phyloP scores from a whole-genome alignment of 2,329 filamentous ascomycete genomes.

The Ophiostoma sp. region DNA sequence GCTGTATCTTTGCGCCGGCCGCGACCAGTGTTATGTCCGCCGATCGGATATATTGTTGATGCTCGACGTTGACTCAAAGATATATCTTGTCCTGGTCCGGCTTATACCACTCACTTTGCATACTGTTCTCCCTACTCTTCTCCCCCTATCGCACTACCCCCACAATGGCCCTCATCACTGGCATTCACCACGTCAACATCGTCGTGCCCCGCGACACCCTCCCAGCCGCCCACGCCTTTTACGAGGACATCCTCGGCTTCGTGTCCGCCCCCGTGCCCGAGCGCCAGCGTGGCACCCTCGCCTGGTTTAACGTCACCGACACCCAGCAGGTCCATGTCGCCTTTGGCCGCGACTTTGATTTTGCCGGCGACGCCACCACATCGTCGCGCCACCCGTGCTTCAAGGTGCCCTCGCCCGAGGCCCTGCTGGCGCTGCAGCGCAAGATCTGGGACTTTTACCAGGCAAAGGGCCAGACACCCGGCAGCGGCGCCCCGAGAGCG shows the following conservation, averaged over 20 bases:
- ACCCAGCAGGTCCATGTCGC: constrained; percentile 53
- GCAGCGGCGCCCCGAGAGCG: constrained; percentile 45
- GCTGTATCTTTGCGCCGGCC: neutral
- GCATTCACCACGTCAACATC: constrained; percentile 50
- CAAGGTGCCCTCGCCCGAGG: constrained; percentile 43
- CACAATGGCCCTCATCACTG: constrained; percentile 29
- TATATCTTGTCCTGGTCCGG: neutral
- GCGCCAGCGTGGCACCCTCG: constrained; percentile 45
- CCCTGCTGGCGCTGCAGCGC: constrained; percentile 44
- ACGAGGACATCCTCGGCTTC: constrained; percentile 52
- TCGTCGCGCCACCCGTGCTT: constrained; percentile 57
- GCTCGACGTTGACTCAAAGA: neutral
- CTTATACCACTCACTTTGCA: too few relatives aligned
- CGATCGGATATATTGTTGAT: constrained; percentile 7
- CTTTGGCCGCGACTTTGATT: constrained; percentile 37
- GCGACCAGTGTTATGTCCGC: neutral
- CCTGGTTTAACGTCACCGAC: constrained; percentile 57
- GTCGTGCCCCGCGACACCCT: constrained; percentile 51
- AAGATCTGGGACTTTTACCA: constrained; percentile 49
- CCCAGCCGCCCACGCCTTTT: constrained; percentile 49
- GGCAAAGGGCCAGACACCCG: constrained; percentile 34
- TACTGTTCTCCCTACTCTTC: neutral
- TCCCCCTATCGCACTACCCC: neutral
- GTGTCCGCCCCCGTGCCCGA: constrained; percentile 48
- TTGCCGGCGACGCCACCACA: constrained; percentile 29